A percentile compares a stretch with the other conserved stretches of the same genome.
These are phyloP conservation scores for Neurospora sp. DNA, from an alignment of 2,329 filamentous ascomycete genomes.

Conservation along the genomic window DNA sequence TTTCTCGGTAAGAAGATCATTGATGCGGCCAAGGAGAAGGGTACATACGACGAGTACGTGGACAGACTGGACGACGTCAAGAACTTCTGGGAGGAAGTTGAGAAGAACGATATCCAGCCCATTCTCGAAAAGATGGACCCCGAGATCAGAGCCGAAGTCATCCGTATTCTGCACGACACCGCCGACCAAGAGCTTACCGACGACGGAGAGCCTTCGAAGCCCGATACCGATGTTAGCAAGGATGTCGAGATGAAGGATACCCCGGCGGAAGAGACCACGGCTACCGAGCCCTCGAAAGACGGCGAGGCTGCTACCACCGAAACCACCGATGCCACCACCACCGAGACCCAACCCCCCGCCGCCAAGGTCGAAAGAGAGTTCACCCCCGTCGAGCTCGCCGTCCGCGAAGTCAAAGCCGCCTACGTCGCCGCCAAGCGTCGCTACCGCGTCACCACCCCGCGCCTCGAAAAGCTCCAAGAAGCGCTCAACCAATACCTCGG, in stretches of 20 bases:
- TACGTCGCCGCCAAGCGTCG: constrained; percentile 75
- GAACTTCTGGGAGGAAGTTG: constrained; percentile 73
- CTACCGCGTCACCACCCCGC: constrained; percentile 68
- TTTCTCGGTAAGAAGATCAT: constrained; percentile 75
- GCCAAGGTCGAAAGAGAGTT: constrained; percentile 18
- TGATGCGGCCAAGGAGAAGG: constrained; percentile 65
- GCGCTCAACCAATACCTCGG: constrained; percentile 69
- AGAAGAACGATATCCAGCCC: constrained; percentile 71
- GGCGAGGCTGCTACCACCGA: background rate
- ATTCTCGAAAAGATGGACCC: constrained; percentile 54
- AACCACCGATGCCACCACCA: background rate
- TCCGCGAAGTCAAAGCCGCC: constrained; percentile 68
- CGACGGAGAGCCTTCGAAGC: constrained; percentile 2
- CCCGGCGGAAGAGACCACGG: constrained; percentile 6
- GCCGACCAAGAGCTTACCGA: constrained; percentile 20
- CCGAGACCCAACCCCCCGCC: background rate
- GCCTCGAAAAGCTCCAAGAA: constrained; percentile 65
- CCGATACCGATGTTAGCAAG: background rate
- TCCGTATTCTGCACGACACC: constrained; percentile 46
- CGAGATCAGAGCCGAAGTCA: constrained; percentile 51
- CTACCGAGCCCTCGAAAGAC: background rate
- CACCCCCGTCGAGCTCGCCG: constrained; percentile 50
- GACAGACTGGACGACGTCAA: constrained; percentile 67
- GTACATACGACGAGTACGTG: constrained; percentile 58
- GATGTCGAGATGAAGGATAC: constrained; percentile 5